phyloP scores from a whole-genome alignment of 768 basidiomycete genomes.

The Kwoniella newhampshirensis region DNA sequence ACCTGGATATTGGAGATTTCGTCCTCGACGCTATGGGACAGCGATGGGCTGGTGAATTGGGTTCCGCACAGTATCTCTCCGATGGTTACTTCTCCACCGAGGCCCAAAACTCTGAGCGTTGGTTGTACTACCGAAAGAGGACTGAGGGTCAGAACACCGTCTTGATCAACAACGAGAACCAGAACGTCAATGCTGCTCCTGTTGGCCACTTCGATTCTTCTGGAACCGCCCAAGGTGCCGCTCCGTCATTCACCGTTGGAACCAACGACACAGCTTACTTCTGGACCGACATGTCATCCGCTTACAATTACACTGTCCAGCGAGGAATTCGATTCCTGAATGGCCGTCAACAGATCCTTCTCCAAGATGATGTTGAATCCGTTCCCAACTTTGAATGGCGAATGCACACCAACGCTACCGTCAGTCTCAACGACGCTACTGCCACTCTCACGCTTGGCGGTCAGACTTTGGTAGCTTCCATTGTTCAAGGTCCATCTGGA shows the following conservation, averaged over 20 bases:
- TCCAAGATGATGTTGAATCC: slow-evolving; percentile 85
- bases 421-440: slow-evolving; percentile 58
- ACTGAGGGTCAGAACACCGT: slow-evolving; percentile 98
- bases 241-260: slow-evolving; percentile 69
- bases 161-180: slow-evolving; percentile 71
- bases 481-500: slow-evolving; percentile 68
- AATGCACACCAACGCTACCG: slow-evolving; percentile 92
- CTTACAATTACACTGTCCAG: slow-evolving; percentile 67
- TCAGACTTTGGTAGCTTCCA: slow-evolving; percentile 65
- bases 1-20: slow-evolving; percentile 92
- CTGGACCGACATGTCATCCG: slow-evolving; percentile 71
- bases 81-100: slow-evolving; percentile 75
- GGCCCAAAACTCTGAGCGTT: slow-evolving; percentile 67
- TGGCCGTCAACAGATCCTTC: slow-evolving; percentile 76
- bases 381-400: slow-evolving; percentile 67
- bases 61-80: slow-evolving; percentile 79
- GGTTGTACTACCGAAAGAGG: slow-evolving; percentile 93
- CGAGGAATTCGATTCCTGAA: slow-evolving; percentile 86
- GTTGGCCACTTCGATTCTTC: slow-evolving; percentile 65
- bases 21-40: slow-evolving; percentile 90
- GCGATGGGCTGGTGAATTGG: slow-evolving; percentile 93
- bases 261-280: slow-evolving; percentile 75
- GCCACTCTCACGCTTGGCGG: slow-evolving; percentile 75
- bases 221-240: slow-evolving; percentile 69
- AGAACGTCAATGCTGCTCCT: slow-evolving; percentile 65